Evolutionary conservation across 257 asterid genomes (phyloP), one percentile per base, ranked within the genome.

Genomic region (Solanum tarapatanum): DNA sequence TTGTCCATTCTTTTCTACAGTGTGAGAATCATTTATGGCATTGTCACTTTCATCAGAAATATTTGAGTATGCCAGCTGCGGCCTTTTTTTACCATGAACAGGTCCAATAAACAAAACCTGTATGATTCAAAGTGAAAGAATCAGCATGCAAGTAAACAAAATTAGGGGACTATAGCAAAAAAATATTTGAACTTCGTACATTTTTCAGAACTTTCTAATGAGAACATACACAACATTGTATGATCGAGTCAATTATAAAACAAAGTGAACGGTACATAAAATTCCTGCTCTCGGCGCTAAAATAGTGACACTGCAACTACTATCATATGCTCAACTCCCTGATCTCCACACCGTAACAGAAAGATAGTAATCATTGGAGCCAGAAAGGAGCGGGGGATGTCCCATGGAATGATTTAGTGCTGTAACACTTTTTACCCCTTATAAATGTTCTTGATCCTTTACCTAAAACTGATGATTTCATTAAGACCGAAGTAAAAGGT

Each of bases 101-200:
- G 96, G 97, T 8, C 93, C 94, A 87, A 97, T 95, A 91, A 97
- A 95, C 90, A 97, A 90, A 76, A 95, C 93, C 99, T 97, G 92
- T 89, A 89, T 32, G 55, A 72, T 72, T 84, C 89, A 87, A 82
- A 82, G 69, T 48, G 68, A 80, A 3, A 76, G 69, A 58, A 86
- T 83, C 39, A 58, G 60, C 51, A 32, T 21, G 88, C 51, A 30
- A 74, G 62, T 35, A 48, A 75, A 80, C 77, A 21, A 73, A 74
- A 26, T 26, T 26, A 80, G 28, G 28, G 64, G 68, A 45, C 36
- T 43, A 8, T 8, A 45, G 85, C 39, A 45, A 80, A 45, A 37
- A 79, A 14, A 16, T 14, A 28, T 28, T 80, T 80, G 84, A 80
- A 80, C 26, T 45, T 21, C 51, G 17, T 43, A 16, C 39, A 80